Base-by-base conservation (phyloP, 306 rosid species). In the Trifolium subterraneum region DNA sequence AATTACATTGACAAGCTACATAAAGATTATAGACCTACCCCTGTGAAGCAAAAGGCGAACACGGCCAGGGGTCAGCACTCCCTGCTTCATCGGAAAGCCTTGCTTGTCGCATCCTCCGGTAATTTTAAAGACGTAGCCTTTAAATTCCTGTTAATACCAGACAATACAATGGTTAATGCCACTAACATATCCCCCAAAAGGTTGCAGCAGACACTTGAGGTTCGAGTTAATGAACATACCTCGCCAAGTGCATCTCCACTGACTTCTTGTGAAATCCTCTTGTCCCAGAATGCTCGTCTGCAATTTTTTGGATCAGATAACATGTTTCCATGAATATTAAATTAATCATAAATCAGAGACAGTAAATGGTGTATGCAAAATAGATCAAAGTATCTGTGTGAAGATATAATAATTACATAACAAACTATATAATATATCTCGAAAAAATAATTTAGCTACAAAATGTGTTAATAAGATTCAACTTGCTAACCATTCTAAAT, bases 41-140 rank as follows among this genome's bases (percentile, higher is more conserved):
- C 86, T 64, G 27, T 78, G 80, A 50, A 82, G 80, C 83, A 83
- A 70, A 13, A 83, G 80, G 1, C 86, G 78, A 29, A 83, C 86
- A 47, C 86, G 86, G 12, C 86, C 86, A n/a, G 86, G 86, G 31
- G 86, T 83, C 25, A 83, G 56, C 55, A 83, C 86, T 16, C 86
- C 86, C 72, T 83, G 86, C 75, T 83, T 83, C 86, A 83, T 83
- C 39, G 86, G 86, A 15, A 83, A 83, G 11, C 86, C 86, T 45
- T 83, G 86, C 16, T 83, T 83, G 83, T 83, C 86, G 58, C 86
- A 83, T 2, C 86, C 86, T 13, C 86, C 86, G 3, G 86, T 78
- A 6, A 83, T 83, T 74, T 83, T 83, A 65, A 83, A 78, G 1
- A 83, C 83, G 47, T 83, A 83, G 19, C 86, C 86, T 39, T 69